These are phyloP conservation scores for Lepiota venenata DNA, from an alignment of 768 basidiomycete genomes.

Conservation along the genomic window DNA sequence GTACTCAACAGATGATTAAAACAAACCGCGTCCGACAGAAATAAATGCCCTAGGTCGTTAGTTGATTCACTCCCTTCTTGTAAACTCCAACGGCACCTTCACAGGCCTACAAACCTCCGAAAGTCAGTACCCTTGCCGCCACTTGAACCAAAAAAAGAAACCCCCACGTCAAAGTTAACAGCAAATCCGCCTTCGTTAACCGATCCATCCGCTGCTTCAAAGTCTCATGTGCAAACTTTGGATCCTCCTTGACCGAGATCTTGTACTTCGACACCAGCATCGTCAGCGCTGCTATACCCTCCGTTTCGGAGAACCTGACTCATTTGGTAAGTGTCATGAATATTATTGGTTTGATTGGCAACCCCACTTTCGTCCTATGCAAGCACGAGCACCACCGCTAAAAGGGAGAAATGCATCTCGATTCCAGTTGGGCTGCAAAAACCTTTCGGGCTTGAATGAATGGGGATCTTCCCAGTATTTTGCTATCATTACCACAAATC, in stretches of 20 bases:
- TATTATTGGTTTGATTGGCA: too few species aligned
- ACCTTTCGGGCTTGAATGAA: constrained; percentile 28
- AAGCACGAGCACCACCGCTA: constrained; percentile 2
- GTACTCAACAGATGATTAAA: too few species aligned
- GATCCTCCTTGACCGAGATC: constrained; percentile 47
- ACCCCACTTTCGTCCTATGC: background rate
- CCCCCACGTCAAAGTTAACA: constrained; percentile 44
- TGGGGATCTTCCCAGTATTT: constrained; percentile 53
- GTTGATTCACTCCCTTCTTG: background rate
- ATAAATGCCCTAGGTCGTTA: background rate
- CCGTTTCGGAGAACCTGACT: constrained; percentile 46
- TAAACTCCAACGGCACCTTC: background rate
- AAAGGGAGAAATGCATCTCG: constrained; percentile 16
- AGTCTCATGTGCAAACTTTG: constrained; percentile 41
- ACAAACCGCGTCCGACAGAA: background rate
- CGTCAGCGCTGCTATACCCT: constrained; percentile 45
- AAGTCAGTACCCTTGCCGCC: background rate
- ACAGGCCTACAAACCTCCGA: background rate
- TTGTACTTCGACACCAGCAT: constrained; percentile 43
- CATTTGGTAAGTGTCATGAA: too few species aligned
- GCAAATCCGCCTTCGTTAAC: constrained; percentile 26
- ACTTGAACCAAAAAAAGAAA: background rate
- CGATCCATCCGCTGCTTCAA: constrained; percentile 42
- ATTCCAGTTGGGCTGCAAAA: constrained; percentile 6
- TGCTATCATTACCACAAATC: constrained; percentile 26